These are phyloP conservation scores for Populus tomentosa DNA, from an alignment of 441 rosid species.

Conservation along the genomic window DNA sequence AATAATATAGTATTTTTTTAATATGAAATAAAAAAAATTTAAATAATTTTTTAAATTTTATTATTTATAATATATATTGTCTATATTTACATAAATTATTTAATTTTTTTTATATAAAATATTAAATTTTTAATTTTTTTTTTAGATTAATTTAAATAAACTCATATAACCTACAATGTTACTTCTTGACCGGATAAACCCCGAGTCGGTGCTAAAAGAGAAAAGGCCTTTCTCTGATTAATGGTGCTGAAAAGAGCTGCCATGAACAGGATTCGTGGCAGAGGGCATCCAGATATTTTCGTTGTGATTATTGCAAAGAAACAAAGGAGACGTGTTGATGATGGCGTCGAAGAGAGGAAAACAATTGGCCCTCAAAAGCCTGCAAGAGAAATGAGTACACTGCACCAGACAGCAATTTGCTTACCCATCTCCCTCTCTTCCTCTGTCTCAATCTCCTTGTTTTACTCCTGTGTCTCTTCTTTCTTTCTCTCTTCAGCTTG, in stretches of 20 bases:
- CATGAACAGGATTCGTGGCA: conserved; percentile 52
- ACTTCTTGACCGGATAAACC: too few species aligned
- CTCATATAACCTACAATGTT: too few species aligned
- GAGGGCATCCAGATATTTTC: conserved; percentile 59
- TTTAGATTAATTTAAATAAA: too few species aligned
- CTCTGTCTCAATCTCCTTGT: conserved; percentile 29
- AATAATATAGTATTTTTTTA: too few species aligned
- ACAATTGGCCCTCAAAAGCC: conserved; percentile 66
- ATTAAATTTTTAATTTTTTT: too few species aligned
- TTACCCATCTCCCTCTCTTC: conserved; percentile 13
- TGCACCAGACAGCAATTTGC: conserved; percentile 32
- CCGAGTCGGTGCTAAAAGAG: conserved; percentile 14
- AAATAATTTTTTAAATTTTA: too few species aligned
- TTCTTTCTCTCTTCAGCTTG: background rate
- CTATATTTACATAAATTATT: too few species aligned
- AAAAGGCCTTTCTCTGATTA: conserved; percentile 23
- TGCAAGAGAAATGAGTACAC: conserved; percentile 71
- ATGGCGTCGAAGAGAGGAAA: conserved; percentile 20
- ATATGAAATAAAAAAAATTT: too few species aligned
- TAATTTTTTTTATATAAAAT: too few species aligned
- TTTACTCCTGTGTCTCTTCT: conserved; percentile 17
- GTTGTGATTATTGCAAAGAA: conserved; percentile 51
- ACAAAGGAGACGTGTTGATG: conserved; percentile 31
- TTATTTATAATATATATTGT: too few species aligned
- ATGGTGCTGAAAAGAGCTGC: conserved; percentile 32